These are phyloP conservation scores for Fusarium sp. DNA, from an alignment of 2,329 filamentous ascomycete species.

Conservation along the genomic window DNA sequence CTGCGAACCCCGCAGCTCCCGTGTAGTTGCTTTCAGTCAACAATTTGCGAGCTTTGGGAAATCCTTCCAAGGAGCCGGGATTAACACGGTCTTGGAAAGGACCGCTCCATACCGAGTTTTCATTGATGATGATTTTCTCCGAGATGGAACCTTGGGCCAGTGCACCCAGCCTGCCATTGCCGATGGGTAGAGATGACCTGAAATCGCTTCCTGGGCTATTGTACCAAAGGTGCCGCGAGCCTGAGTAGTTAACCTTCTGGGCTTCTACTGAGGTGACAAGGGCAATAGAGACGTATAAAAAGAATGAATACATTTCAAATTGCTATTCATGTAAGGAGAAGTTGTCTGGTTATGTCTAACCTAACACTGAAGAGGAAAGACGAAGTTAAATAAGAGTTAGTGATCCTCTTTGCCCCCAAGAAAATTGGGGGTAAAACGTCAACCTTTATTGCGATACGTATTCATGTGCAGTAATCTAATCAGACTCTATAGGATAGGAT, in stretches of 20 bases:
- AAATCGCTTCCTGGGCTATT: neutral
- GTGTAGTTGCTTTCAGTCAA: neutral
- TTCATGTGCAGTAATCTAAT: neutral
- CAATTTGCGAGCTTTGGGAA: neutral
- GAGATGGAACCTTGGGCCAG: neutral
- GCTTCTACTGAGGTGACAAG: fast-evolving
- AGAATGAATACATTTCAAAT: neutral
- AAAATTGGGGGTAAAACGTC: neutral
- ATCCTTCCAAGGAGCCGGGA: neutral
- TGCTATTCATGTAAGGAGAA: neutral
- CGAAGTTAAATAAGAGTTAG: neutral
- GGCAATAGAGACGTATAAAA: fast-evolving
- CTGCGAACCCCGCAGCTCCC: neutral
- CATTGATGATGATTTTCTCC: neutral
- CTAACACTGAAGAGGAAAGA: fast-evolving
- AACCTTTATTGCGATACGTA: neutral
- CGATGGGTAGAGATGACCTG: fast-evolving
- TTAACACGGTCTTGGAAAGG: neutral
- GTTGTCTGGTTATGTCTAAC: neutral
- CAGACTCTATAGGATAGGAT: fast-evolving
- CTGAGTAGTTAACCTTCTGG: neutral
- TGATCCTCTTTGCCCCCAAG: neutral
- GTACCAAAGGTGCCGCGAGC: neutral
- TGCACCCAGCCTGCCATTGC: neutral
- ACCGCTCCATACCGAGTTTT: neutral